Conservation (phyloP, 306 rosid genomes). For the Rosa persica region DNA sequence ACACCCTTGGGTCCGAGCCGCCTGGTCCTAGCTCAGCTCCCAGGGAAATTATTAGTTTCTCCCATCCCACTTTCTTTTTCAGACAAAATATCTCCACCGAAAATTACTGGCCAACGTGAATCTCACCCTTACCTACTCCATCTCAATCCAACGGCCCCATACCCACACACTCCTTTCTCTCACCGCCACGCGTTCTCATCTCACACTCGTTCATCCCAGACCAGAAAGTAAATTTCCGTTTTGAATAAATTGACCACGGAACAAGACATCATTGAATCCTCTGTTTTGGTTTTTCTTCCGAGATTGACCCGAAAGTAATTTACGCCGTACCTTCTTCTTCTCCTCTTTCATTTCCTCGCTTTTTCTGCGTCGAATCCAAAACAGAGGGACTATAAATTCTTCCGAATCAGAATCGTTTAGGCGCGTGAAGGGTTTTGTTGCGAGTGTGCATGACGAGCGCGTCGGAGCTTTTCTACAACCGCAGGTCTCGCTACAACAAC, state of each 20-base stretch:
- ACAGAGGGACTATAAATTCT: neutral
- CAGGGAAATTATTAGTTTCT: no score
- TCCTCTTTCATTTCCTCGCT: neutral
- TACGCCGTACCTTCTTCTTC: neutral
- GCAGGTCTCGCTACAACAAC: constrained; percentile 73
- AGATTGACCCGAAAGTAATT: no score
- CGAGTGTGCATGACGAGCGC: constrained; percentile 87
- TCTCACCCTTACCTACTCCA: neutral
- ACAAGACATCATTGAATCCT: no score
- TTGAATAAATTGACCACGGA: neutral
- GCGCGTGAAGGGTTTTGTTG: neutral
- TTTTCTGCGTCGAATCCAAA: neutral
- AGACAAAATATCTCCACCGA: no score
- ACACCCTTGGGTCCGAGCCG: no score
- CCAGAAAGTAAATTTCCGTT: neutral
- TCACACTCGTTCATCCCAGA: neutral
- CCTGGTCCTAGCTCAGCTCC: no score
- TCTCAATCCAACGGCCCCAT: neutral
- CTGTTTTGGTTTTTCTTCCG: no score
- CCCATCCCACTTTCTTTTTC: no score
- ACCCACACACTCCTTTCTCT: neutral
- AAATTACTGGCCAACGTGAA: no score
- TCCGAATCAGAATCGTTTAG: no score
- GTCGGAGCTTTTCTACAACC: constrained; percentile 64
- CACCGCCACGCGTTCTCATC: neutral